Evolutionary conservation across 441 rosid genomes (phyloP).

Genomic region (Lepidium campestre): DNA sequence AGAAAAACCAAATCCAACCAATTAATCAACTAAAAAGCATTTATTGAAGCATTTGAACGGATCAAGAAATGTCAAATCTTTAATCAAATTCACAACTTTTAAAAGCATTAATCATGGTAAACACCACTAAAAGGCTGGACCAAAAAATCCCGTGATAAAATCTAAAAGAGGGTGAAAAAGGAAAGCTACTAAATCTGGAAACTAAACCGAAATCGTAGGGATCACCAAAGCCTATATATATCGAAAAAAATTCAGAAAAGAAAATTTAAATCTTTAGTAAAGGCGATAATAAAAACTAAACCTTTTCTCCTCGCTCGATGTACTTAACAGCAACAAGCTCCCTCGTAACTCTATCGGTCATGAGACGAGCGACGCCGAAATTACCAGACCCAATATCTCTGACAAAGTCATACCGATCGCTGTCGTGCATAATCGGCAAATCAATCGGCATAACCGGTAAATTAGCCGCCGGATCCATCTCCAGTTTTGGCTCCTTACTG

Average conservation of each 20-base stretch:
- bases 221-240: slow-evolving; percentile 4
- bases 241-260: neutral
- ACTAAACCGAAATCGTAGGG: slow-evolving; percentile 7
- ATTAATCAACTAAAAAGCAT: neutral
- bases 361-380: slow-evolving; percentile 62
- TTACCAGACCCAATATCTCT: slow-evolving; percentile 63
- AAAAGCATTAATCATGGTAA: neutral
- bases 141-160: neutral
- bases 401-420: slow-evolving; percentile 65
- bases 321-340: slow-evolving; percentile 75
- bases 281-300: neutral
- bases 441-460: slow-evolving; percentile 43
- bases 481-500: neutral
- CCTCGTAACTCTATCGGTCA: slow-evolving; percentile 47
- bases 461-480: slow-evolving; percentile 46
- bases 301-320: slow-evolving; percentile 74
- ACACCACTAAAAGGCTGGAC: neutral
- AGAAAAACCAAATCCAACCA: neutral
- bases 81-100: neutral
- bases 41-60: neutral
- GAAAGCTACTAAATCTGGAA: slow-evolving; percentile 24
- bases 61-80: neutral
- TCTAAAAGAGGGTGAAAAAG: neutral
- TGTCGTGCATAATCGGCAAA: slow-evolving; percentile 57
- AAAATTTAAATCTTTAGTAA: neutral